Percentiles rank a stretch among this genome's conserved stretches.
Evolutionary conservation across 306 rosid species (phyloP).

Genomic region (Cicer arietinum): DNA sequence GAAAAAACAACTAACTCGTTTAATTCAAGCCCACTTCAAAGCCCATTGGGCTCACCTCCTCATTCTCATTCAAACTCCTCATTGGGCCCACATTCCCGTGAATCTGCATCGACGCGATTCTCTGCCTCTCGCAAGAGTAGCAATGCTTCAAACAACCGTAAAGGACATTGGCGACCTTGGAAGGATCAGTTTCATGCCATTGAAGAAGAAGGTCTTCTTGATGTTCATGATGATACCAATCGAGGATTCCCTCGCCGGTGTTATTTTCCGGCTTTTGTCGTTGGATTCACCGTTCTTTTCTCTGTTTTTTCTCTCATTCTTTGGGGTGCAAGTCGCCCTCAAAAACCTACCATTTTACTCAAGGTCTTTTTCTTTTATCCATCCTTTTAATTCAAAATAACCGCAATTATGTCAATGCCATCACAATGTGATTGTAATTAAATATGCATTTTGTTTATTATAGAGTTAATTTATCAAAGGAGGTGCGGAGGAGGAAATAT

Average conservation of each 20-base stretch:
- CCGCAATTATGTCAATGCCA: too few relatives aligned
- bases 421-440: too few relatives aligned
- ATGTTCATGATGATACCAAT: conserved; percentile 36
- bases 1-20: conserved; percentile 91
- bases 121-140: conserved; percentile 65
- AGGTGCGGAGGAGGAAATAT: too few relatives aligned
- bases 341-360: conserved; percentile 69
- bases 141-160: conserved; percentile 37
- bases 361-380: conserved; percentile 49
- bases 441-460: too few relatives aligned
- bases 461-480: too few relatives aligned
- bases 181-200: conserved; percentile 67
- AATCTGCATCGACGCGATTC: conserved; percentile 87
- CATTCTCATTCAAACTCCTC: conserved; percentile 95
- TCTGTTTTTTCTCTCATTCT: conserved; percentile 73
- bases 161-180: conserved; percentile 66
- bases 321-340: conserved; percentile 88
- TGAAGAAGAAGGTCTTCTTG: conserved; percentile 86
- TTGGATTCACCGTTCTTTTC: conserved; percentile 60
- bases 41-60: conserved; percentile 93
- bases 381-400: not conserved
- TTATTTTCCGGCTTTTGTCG: conserved; percentile 61
- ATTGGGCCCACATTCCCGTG: conserved; percentile 81
- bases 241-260: conserved; percentile 62
- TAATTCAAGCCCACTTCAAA: conserved; percentile 76